These are phyloP conservation scores for Polyporus tsugae DNA, from an alignment of 1,284 basidiomycete genomes.

Conservation along the genomic window DNA sequence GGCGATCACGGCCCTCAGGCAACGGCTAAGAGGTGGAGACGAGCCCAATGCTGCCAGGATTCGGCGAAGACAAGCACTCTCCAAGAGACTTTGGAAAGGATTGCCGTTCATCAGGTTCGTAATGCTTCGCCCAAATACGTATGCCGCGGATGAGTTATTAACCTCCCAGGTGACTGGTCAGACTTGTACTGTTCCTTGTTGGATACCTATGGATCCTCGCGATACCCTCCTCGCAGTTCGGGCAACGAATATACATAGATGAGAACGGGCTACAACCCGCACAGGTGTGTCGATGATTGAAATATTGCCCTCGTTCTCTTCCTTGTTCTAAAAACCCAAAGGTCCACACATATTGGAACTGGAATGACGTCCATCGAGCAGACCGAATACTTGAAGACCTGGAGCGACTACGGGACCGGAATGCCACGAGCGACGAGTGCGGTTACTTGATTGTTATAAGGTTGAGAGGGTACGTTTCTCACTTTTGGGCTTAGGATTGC, in stretches of 20 bases:
- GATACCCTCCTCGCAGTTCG: constrained; percentile 73
- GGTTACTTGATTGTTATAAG: constrained; percentile 37
- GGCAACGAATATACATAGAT: constrained; percentile 82
- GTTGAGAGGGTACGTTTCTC: not conserved
- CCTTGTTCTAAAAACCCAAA: constrained; percentile 40
- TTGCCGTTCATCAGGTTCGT: constrained; percentile 27
- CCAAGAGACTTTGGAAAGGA: constrained; percentile 33
- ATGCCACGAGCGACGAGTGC: constrained; percentile 77
- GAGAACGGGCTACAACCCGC: constrained; percentile 94
- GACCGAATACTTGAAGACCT: constrained; percentile 79
- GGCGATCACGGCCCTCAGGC: not conserved
- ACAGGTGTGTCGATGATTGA: constrained; percentile 60
- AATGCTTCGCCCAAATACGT: not conserved
- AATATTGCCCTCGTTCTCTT: not conserved
- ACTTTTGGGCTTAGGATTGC: constrained; percentile 60
- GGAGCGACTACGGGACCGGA: constrained; percentile 67
- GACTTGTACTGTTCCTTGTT: constrained; percentile 61
- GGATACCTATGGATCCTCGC: constrained; percentile 82
- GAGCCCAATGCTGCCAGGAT: constrained; percentile 49
- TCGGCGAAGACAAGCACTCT: constrained; percentile 47
- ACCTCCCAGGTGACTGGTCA: constrained; percentile 34
- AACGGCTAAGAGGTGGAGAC: constrained; percentile 28
- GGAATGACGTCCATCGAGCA: constrained; percentile 87
- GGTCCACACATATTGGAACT: constrained; percentile 90
- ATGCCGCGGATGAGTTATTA: not conserved